Percentiles rank a stretch among this genome's conserved stretches.
These are phyloP conservation scores for Pseudotulostoma volvatum DNA, from an alignment of 495 filamentous ascomycete species.

Conservation along the genomic window DNA sequence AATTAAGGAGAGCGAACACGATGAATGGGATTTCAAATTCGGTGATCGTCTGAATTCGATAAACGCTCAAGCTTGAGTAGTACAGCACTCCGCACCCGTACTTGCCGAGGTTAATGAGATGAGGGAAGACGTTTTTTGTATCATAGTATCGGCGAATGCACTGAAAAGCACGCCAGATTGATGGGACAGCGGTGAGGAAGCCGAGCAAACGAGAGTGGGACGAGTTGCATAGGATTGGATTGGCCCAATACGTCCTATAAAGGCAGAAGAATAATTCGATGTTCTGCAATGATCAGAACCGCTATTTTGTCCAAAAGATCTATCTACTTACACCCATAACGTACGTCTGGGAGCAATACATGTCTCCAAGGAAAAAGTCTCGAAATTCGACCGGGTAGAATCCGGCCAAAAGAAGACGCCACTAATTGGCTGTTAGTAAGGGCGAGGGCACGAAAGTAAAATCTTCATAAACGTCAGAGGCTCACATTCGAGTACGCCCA, in stretches of 20 bases:
- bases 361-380: constrained; percentile 95
- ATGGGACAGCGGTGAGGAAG: constrained; percentile 71
- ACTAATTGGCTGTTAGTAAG: constrained; percentile 35
- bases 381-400: constrained; percentile 88
- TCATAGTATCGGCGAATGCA: constrained; percentile 82
- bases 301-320: background rate
- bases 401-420: constrained; percentile 68
- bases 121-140: constrained; percentile 75
- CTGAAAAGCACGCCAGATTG: constrained; percentile 76
- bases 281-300: constrained; percentile 38
- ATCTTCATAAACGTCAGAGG: background rate
- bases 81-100: constrained; percentile 73
- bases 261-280: constrained; percentile 90
- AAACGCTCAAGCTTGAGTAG: constrained; percentile 60
- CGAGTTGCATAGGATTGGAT: constrained; percentile 67
- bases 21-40: constrained; percentile 54
- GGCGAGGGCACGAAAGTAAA: background rate
- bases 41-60: constrained; percentile 49
- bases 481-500: constrained; percentile 70
- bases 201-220: constrained; percentile 68
- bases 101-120: constrained; percentile 84
- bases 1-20: constrained; percentile 60
- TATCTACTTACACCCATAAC: constrained; percentile 54
- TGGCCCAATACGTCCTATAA: constrained; percentile 57
- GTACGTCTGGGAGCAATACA: constrained; percentile 91